These are phyloP conservation scores for Trichaptum fuscoviolaceum DNA, from an alignment of 768 basidiomycete genomes.

Conservation along the genomic window DNA sequence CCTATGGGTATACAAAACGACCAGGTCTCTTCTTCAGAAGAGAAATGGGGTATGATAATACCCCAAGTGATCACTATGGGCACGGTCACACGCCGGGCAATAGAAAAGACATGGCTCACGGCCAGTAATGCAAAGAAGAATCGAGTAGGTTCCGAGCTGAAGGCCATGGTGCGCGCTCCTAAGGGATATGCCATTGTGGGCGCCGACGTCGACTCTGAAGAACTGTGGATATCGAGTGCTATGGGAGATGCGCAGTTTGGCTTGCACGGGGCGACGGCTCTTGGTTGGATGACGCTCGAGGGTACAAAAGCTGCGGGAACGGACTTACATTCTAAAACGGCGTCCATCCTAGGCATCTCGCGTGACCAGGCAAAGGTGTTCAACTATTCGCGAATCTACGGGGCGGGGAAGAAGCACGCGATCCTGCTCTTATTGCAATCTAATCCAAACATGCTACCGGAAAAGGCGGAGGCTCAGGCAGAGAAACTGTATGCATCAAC, in stretches of 20 bases:
- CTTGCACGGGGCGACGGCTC: slow-evolving; percentile 89
- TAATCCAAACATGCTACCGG: slow-evolving; percentile 71
- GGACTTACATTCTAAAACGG: slow-evolving; percentile 95
- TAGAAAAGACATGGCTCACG: slow-evolving; percentile 97
- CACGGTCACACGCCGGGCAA: slow-evolving; percentile 93
- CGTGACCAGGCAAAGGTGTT: slow-evolving; percentile 96
- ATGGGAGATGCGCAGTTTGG: slow-evolving; percentile 99
- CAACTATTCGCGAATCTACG: slow-evolving; percentile 98
- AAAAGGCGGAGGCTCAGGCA: slow-evolving; percentile 75
- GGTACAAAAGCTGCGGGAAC: slow-evolving; percentile 93
- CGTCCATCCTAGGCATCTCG: slow-evolving; percentile 85
- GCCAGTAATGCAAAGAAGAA: slow-evolving; percentile 98
- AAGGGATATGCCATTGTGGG: slow-evolving; percentile 92
- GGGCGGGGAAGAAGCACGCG: slow-evolving; percentile 96
- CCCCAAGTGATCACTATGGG: slow-evolving; percentile 99
- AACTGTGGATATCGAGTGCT: slow-evolving; percentile 97
- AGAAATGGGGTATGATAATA: slow-evolving; percentile 85
- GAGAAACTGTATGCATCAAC: slow-evolving; percentile 86
- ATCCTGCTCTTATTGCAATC: slow-evolving; percentile 81
- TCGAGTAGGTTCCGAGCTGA: slow-evolving; percentile 96
- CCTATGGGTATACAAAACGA: slow-evolving; percentile 45
- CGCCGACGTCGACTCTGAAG: slow-evolving; percentile 98
- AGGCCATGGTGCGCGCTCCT: slow-evolving; percentile 95
- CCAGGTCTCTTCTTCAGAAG: slow-evolving; percentile 16
- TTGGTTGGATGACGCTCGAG: slow-evolving; percentile 99